A percentile compares a stretch with the other conserved stretches of the same genome.
Evolutionary conservation across 2,329 filamentous ascomycete genomes (phyloP).

Genomic region (Cladophialophora yegresii): DNA sequence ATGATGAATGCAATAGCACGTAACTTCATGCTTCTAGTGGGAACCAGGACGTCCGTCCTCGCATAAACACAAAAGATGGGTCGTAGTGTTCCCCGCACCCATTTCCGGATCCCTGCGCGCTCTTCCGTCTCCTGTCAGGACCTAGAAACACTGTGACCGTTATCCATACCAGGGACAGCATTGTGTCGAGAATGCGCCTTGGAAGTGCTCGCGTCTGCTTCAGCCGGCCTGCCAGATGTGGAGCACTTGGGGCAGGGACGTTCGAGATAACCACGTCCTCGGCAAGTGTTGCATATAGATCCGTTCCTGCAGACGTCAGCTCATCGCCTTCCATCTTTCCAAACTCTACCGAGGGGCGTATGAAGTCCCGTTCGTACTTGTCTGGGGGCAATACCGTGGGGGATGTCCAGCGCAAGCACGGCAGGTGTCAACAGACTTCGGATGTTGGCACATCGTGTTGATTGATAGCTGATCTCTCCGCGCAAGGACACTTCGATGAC

Average conservation of each 20-base stretch:
- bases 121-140: not conserved
- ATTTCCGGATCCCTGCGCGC: not conserved
- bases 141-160: slow-evolving; percentile 9
- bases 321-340: not conserved
- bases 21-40: not conserved
- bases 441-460: slow-evolving; percentile 25
- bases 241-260: slow-evolving; percentile 6
- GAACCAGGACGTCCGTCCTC: not conserved
- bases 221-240: not conserved
- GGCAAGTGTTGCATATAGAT: slow-evolving; percentile 12
- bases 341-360: not conserved
- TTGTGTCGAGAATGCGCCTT: not conserved
- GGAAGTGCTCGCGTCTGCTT: not conserved
- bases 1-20: not conserved
- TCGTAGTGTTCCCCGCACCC: not conserved
- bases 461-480: not conserved
- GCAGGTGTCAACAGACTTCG: slow-evolving; percentile 21
- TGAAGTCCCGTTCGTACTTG: not conserved
- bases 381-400: slow-evolving; percentile 20
- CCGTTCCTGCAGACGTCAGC: slow-evolving; percentile 6
- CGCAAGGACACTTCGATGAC: not conserved
- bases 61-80: not conserved
- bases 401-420: slow-evolving; percentile 25
- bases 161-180: slow-evolving; percentile 1
- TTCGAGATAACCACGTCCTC: slow-evolving; percentile 8